Base-by-base conservation (phyloP, 2,329 filamentous ascomycete genomes). In the Fusarium ambrosium region DNA sequence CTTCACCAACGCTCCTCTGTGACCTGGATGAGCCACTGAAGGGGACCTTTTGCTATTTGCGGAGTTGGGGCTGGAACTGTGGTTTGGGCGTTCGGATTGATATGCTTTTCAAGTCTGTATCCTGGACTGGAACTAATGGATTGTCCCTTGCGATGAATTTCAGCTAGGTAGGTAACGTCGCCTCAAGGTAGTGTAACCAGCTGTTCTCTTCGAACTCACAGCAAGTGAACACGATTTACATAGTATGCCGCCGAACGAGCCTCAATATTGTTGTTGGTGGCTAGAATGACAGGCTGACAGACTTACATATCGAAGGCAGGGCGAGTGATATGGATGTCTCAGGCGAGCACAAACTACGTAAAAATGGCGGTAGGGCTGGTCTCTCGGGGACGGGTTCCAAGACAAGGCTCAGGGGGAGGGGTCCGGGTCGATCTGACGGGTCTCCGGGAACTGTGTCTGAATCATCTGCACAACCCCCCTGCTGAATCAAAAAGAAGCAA, bases 1-100 rank as follows among this genome's bases (percentile, higher is more conserved):
- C 63, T 93, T 93, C 82, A 91, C 88, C 69, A 90, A 93, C 80
- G 90, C 90, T 37, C 90, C 91, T 20, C 34, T 39, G 22, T 59
- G 56, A 39, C 20, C 36, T 59, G 16, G 56, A 41, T 41, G 6
- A 16, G 10, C 4, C 14, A n/a, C 4, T 55, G 29, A 56, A 36
- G 16, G 55, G 16, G 13, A 9, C 6, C 2, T 11, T 27, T 27
- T 58, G 20, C 14, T 18, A 13, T 59, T 59, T 14, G 22, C 16
- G 56, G 56, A 37, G 56, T 59, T 59, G 36, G 22, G 34, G 18
- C 14, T 59, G 36, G 36, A 53, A 32, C 18, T 5, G 48, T 27
- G 27, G 48, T n/a, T 32, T 29, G 48, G 27, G 48, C 18, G 48
- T 32, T 53, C 16, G 48, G 18, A 29, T 53, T 27, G 48, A 53